Evolutionary conservation across 2,329 filamentous ascomycete genomes (phyloP), one percentile per base, ranked within the genome.

Genomic region (Emmonsiellopsis sp.): DNA sequence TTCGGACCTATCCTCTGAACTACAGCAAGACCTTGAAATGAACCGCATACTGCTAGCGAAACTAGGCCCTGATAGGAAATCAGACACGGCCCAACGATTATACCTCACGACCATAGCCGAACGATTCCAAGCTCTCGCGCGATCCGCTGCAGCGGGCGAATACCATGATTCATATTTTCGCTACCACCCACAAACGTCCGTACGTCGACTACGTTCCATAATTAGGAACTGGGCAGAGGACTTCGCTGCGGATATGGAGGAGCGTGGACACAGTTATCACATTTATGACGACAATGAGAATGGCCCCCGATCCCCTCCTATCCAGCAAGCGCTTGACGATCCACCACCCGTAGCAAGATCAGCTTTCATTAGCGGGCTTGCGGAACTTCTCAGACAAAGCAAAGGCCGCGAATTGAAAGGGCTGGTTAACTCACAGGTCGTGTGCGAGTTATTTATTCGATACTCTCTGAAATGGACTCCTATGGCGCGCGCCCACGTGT

Each of bases 381-480:
- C 51, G 9, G 52, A 55, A 41, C 52, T 61, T 1, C 42, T 57
- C 10, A 54, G 56, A 30, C 55, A 58, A 40, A 54, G 53, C 44
- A 55, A 53, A 53, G 58, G 62, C 42, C 55, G 55, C 15, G 70
- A 74, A 51, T 59, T 75, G 2, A 52, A 65, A 2, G 71, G 72
- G 8, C 70, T 64, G 20, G 70, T 67, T 61, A 74, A 73, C 53
- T 67, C 71, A 2, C 60, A 68, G 1, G 56, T 74, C 1, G 57
- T 75, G 13, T 66, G 66, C 2, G 70, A 73, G 45, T 57, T 75
- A 2, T 74, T 73, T 47, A 66, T 67, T 60, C 68, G 71, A 49
- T 68, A 72, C 54, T 69, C 66, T 3, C 58, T 56, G 2, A 61
- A 62, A 32, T 74, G 71, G 71, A 52, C 63, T 1, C 30, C 52